Evolutionary conservation across 2,329 filamentous ascomycete species (phyloP).

Genomic region (Tothia fuscella): DNA sequence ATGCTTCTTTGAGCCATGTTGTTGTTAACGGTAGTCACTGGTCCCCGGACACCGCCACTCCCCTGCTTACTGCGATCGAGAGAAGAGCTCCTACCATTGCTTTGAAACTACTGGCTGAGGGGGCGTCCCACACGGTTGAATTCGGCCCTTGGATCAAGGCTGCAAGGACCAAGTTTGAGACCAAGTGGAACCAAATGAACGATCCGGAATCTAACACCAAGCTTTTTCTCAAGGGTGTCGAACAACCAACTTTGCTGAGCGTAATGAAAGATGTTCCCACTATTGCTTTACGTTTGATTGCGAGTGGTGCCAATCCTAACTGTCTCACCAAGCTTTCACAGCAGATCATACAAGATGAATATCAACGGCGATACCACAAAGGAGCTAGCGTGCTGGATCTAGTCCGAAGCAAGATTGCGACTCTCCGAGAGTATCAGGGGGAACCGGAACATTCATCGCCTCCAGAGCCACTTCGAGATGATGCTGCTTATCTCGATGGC

Average conservation of each 20-base stretch:
- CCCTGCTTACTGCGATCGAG: conserved; percentile 48
- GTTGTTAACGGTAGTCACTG: conserved; percentile 29
- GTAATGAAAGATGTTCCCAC: conserved; percentile 38
- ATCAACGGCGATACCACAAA: conserved; percentile 25
- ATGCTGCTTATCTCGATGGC: conserved; percentile 38
- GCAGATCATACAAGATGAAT: conserved; percentile 18
- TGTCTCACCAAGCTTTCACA: conserved; percentile 35
- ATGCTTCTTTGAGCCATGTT: conserved; percentile 56
- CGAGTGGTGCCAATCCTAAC: conserved; percentile 54
- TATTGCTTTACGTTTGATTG: conserved; percentile 47
- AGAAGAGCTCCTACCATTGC: conserved; percentile 41
- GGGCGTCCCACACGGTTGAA: conserved; percentile 47
- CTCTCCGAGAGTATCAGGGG: conserved; percentile 34
- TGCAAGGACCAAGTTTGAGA: conserved; percentile 24
- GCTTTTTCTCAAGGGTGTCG: conserved; percentile 34
- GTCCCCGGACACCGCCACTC: conserved; percentile 28
- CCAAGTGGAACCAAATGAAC: conserved; percentile 18
- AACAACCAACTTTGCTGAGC: conserved; percentile 59
- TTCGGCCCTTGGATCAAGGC: conserved; percentile 52
- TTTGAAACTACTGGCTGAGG: conserved; percentile 49
- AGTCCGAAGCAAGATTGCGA: conserved; percentile 40
- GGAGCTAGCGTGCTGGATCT: conserved; percentile 48
- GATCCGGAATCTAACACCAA: conserved; percentile 37
- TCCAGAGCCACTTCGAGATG: conserved; percentile 28
- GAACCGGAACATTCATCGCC: conserved; percentile 15